phyloP scores from a whole-genome alignment of 2,329 filamentous ascomycete genomes.

The Diaporthe eres region DNA sequence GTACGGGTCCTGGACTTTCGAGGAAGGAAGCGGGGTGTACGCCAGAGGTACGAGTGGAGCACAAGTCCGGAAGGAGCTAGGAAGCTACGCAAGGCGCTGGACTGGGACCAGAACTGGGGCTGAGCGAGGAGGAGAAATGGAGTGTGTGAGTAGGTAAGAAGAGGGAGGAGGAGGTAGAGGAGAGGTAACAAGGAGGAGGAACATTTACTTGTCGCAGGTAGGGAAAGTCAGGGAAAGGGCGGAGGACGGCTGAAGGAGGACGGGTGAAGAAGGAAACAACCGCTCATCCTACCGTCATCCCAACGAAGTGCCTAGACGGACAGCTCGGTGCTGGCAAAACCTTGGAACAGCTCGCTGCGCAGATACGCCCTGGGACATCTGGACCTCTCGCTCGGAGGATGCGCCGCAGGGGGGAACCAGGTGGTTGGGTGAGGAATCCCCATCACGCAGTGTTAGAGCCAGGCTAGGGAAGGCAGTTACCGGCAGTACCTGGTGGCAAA shows the following conservation, averaged over 20 bases:
- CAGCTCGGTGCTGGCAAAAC: background rate
- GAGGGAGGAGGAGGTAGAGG: background rate
- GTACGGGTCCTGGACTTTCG: background rate
- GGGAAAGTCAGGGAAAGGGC: background rate
- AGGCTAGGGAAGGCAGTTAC: background rate
- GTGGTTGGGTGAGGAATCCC: background rate
- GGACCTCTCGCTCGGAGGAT: background rate
- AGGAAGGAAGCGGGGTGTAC: background rate
- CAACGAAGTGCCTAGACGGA: background rate
- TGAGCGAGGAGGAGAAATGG: background rate
- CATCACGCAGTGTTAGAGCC: background rate
- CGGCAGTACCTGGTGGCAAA: background rate
- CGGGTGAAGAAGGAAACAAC: background rate
- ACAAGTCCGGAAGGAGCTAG: slow-evolving; percentile 6
- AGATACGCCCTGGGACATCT: background rate
- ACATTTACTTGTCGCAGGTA: background rate
- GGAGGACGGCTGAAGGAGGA: background rate
- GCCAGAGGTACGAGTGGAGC: background rate
- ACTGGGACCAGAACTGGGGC: background rate
- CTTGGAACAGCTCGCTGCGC: slow-evolving; percentile 1
- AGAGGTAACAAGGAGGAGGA: background rate
- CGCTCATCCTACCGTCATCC: slow-evolving; percentile 15
- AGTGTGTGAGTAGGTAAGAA: accelerated
- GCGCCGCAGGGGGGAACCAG: background rate
- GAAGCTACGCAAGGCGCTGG: background rate